Evolutionary conservation across 2,329 filamentous ascomycete species (phyloP).

Genomic region (Tolypocladium nubicola): DNA sequence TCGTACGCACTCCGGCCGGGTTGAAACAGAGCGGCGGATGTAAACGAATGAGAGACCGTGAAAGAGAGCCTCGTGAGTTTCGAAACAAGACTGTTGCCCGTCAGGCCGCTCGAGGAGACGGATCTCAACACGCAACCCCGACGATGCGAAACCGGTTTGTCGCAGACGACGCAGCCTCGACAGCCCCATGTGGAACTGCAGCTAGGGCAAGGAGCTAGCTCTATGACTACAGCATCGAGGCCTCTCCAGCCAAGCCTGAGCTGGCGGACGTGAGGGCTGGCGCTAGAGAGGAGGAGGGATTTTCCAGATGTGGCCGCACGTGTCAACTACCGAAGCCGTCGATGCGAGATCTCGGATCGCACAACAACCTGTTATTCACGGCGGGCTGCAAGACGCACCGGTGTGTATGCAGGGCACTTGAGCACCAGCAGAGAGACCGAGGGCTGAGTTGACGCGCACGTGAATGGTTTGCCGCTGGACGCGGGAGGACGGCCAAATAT

Average conservation of each 20-base stretch:
- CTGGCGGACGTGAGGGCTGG: not conserved
- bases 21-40: not conserved
- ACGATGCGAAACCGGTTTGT: not conserved
- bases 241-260: not conserved
- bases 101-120: not conserved
- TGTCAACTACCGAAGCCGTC: not conserved
- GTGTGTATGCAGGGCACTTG: not conserved
- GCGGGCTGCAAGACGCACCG: not conserved
- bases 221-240: not conserved
- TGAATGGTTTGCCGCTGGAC: not conserved
- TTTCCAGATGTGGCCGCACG: not conserved
- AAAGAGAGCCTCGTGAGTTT: not conserved
- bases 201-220: not conserved
- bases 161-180: not conserved
- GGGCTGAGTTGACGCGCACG: not conserved
- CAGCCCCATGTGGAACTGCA: not conserved
- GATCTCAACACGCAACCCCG: not conserved
- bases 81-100: not conserved
- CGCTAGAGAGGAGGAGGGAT: not conserved
- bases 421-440: not conserved
- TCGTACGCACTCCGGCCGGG: not conserved
- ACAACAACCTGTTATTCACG: not conserved
- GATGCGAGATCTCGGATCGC: not conserved
- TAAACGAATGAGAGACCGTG: not conserved
- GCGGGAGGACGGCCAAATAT: not conserved